phyloP scores from a whole-genome alignment of 2,329 filamentous ascomycete species.

The Pseudogymnoascus sp. region DNA sequence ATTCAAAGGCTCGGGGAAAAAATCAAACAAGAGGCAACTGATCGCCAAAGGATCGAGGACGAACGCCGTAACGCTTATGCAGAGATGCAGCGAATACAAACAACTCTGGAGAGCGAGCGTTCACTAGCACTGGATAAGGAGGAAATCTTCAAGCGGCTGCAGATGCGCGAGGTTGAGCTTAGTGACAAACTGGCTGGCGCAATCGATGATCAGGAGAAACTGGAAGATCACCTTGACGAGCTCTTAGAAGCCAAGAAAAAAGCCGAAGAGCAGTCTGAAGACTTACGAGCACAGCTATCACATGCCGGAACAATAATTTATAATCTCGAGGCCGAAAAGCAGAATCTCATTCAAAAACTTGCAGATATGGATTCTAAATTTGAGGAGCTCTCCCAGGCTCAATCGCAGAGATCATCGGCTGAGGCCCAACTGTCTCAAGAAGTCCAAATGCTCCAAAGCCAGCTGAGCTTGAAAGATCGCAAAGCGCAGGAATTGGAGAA shows the following conservation, averaged over 20 bases:
- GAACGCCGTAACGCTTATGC: conserved; percentile 80
- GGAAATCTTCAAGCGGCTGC: conserved; percentile 96
- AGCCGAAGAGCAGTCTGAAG: conserved; percentile 76
- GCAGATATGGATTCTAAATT: conserved; percentile 64
- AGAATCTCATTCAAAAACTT: conserved; percentile 60
- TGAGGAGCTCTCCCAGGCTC: conserved; percentile 60
- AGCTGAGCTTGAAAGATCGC: conserved; percentile 78
- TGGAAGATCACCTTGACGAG: conserved; percentile 89
- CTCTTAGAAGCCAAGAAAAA: conserved; percentile 83
- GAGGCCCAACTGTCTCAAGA: conserved; percentile 75
- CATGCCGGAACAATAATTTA: conserved; percentile 84
- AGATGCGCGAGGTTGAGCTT: conserved; percentile 82
- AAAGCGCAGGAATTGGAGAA: conserved; percentile 82
- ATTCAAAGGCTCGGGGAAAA: conserved; percentile 81
- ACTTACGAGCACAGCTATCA: conserved; percentile 74
- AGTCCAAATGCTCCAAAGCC: conserved; percentile 84
- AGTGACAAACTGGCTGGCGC: conserved; percentile 88
- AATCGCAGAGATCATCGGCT: conserved; percentile 66
- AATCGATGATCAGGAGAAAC: conserved; percentile 84
- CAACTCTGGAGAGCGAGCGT: conserved; percentile 90
- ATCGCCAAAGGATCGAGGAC: conserved; percentile 77
- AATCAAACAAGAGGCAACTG: conserved; percentile 67
- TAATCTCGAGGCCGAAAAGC: conserved; percentile 80
- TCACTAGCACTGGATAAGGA: conserved; percentile 96
- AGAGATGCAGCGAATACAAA: conserved; percentile 83